These are phyloP conservation scores for Ceratobasidium sp. DNA, from an alignment of 1,284 basidiomycete species.

Conservation along the genomic window DNA sequence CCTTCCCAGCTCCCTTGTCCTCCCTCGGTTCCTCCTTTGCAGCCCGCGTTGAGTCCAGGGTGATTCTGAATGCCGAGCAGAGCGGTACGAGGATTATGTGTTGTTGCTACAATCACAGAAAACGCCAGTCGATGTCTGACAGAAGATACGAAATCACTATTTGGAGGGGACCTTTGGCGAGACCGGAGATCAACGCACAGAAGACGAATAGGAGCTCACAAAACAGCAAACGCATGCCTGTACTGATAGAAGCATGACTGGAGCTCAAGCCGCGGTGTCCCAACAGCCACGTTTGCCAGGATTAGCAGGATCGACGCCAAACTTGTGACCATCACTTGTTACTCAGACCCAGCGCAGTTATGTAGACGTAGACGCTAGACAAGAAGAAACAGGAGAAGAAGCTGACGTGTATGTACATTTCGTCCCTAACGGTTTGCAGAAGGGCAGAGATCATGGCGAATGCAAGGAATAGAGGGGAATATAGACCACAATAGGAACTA, in stretches of 20 bases:
- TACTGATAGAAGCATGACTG: slow-evolving; percentile 62
- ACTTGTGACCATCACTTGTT: slow-evolving; percentile 53
- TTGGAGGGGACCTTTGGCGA: no score
- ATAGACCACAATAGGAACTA: slow-evolving; percentile 56
- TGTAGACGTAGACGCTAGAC: slow-evolving; percentile 57
- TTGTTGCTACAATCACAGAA: no score
- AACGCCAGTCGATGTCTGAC: no score
- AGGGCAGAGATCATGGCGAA: slow-evolving; percentile 50
- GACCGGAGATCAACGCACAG: neutral
- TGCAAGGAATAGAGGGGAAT: slow-evolving; percentile 48
- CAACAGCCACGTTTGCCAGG: slow-evolving; percentile 63
- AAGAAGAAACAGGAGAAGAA: slow-evolving; percentile 60
- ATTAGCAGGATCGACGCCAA: slow-evolving; percentile 58
- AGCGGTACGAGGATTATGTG: no score
- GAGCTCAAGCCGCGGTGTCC: slow-evolving; percentile 62
- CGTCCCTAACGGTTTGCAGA: slow-evolving; percentile 55
- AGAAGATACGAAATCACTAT: no score
- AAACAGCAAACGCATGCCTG: slow-evolving; percentile 63
- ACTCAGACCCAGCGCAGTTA: slow-evolving; percentile 53
- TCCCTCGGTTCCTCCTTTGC: no score
- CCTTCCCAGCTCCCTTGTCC: no score
- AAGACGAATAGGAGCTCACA: slow-evolving; percentile 56
- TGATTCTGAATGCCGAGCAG: no score
- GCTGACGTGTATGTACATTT: slow-evolving; percentile 58
- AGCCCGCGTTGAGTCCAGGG: no score